Percentiles rank a stretch among this genome's conserved stretches.
These are phyloP conservation scores for Mikania micrantha DNA, from an alignment of 129 eudicot genomes.

Conservation along the genomic window DNA sequence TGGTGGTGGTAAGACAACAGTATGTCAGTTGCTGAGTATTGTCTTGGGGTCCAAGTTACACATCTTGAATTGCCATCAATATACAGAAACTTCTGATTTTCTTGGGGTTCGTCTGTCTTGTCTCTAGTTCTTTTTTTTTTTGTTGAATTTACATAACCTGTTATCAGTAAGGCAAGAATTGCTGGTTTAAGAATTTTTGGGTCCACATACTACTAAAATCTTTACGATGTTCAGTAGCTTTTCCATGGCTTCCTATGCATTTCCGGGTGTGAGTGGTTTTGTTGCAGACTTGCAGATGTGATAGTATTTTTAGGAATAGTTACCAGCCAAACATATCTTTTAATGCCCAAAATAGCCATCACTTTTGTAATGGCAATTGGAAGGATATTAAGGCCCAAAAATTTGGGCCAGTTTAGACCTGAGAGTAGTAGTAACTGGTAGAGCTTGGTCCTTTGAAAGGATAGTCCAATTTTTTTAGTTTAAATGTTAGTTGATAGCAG, in stretches of 20 bases:
- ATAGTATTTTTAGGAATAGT: no score
- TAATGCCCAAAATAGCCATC: no score
- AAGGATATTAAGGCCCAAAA: neutral
- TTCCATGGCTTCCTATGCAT: no score
- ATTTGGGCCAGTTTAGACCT: neutral
- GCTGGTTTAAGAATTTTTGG: neutral
- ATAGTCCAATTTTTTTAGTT: neutral
- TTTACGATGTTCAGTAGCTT: no score
- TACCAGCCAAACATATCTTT: no score
- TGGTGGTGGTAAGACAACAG: slow-evolving; percentile 98
- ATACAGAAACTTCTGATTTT: slow-evolving; percentile 98
- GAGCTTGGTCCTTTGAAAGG: neutral
- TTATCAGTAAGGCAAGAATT: neutral
- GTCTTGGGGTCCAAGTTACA: slow-evolving; percentile 66
- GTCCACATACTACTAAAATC: no score
- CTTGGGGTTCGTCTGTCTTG: slow-evolving; percentile 62
- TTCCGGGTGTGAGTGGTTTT: no score
- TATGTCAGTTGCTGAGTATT: slow-evolving; percentile 77
- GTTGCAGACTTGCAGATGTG: no score
- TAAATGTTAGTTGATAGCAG: neutral
- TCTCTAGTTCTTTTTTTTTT: neutral
- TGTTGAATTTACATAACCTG: neutral
- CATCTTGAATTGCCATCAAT: slow-evolving; percentile 93
- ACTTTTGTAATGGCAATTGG: no score
- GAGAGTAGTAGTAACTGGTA: neutral